phyloP scores from a whole-genome alignment of 1,284 basidiomycete genomes.

The Phellinidium pouzarii region DNA sequence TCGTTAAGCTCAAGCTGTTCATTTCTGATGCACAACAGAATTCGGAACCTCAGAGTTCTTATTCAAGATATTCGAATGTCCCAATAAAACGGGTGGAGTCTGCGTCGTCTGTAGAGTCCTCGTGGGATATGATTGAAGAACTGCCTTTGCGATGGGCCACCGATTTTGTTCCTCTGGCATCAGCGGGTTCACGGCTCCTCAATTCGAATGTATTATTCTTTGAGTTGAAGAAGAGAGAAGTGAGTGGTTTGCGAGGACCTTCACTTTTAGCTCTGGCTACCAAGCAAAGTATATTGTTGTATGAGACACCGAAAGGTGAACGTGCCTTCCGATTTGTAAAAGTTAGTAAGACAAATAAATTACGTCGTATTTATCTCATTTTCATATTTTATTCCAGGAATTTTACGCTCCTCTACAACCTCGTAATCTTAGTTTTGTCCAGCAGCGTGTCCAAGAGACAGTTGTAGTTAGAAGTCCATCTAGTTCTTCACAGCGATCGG shows the following conservation, averaged over 20 bases:
- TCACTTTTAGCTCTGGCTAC: slow-evolving; percentile 70
- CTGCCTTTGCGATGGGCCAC: slow-evolving; percentile 73
- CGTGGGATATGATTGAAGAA: slow-evolving; percentile 73
- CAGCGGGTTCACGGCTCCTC: slow-evolving; percentile 54
- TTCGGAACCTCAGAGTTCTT: slow-evolving; percentile 25
- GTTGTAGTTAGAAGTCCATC: slow-evolving; percentile 36
- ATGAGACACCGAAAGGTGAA: slow-evolving; percentile 74
- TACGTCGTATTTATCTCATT: not conserved
- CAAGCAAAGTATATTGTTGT: slow-evolving; percentile 63
- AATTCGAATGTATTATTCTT: slow-evolving; percentile 56
- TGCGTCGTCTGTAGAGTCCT: slow-evolving; percentile 39
- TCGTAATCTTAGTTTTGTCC: slow-evolving; percentile 57
- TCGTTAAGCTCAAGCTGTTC: slow-evolving; percentile 51
- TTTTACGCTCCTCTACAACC: slow-evolving; percentile 70
- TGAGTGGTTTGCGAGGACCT: slow-evolving; percentile 41
- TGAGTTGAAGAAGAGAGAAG: slow-evolving; percentile 56
- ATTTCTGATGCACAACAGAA: slow-evolving; percentile 40
- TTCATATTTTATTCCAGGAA: slow-evolving; percentile 42
- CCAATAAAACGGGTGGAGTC: slow-evolving; percentile 16
- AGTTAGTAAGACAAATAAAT: slow-evolving; percentile 33
- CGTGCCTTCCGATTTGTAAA: slow-evolving; percentile 76
- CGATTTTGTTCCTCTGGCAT: slow-evolving; percentile 69
- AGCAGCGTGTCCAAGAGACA: slow-evolving; percentile 55
- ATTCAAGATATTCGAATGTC: slow-evolving; percentile 23
- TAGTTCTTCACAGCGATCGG: slow-evolving; percentile 21